Conservation (phyloP, 2,329 filamentous ascomycete species). For the Fonsecaea monophora region DNA sequence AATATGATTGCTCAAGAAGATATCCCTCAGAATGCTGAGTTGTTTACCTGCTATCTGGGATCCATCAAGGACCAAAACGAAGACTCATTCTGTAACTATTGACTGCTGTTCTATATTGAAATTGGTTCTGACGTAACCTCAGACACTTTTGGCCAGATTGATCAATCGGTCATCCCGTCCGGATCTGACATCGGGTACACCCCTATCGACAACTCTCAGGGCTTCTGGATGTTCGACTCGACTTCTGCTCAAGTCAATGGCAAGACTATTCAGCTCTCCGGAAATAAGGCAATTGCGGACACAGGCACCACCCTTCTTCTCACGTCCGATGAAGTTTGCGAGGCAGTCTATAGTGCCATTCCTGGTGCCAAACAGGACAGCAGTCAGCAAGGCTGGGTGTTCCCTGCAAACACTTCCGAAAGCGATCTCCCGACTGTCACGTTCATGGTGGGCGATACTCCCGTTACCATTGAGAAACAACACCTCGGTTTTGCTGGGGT, state of each 20-base stretch:
- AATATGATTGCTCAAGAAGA: constrained; percentile 69
- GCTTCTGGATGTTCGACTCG: constrained; percentile 73
- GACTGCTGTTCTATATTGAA: neutral
- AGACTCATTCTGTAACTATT: neutral
- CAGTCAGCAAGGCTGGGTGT: constrained; percentile 67
- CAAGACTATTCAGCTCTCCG: constrained; percentile 55
- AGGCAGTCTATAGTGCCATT: constrained; percentile 69
- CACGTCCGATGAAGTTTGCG: constrained; percentile 65
- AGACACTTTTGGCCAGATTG: constrained; percentile 77
- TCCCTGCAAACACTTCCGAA: constrained; percentile 60
- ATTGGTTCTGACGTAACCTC: constrained; percentile 52
- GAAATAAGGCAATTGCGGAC: constrained; percentile 73
- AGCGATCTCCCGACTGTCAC: constrained; percentile 66
- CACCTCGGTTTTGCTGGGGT: constrained; percentile 63
- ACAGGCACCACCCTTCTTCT: constrained; percentile 74
- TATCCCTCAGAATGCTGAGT: constrained; percentile 59
- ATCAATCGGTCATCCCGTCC: constrained; percentile 64
- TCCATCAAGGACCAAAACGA: constrained; percentile 59
- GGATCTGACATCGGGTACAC: constrained; percentile 65
- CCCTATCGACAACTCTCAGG: constrained; percentile 66
- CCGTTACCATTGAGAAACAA: constrained; percentile 68
- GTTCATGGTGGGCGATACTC: constrained; percentile 67
- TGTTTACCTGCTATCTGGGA: constrained; percentile 71
- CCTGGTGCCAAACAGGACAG: constrained; percentile 65
- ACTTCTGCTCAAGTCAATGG: constrained; percentile 64